Conservation (phyloP, 2,329 filamentous ascomycete species). For the Alternaria tenuissima region DNA sequence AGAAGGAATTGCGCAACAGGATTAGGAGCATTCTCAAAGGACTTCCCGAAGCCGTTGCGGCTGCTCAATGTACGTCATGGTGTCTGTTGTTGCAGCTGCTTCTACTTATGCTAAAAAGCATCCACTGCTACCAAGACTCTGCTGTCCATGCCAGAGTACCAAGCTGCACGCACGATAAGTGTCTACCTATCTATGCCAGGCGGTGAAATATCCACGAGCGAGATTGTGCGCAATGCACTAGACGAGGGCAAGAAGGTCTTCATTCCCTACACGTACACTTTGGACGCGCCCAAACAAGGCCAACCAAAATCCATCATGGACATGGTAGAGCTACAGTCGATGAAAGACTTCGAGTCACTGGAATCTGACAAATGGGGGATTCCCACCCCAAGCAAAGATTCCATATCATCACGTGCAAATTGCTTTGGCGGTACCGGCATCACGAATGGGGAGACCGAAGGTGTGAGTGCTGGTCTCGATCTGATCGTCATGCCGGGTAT, state of each 20-base stretch:
- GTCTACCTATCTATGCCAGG: slow-evolving; percentile 93
- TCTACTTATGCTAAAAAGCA: slow-evolving; percentile 60
- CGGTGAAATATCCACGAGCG: slow-evolving; percentile 83
- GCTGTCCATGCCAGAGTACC: slow-evolving; percentile 75
- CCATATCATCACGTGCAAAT: slow-evolving; percentile 72
- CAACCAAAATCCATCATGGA: slow-evolving; percentile 82
- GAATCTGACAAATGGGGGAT: slow-evolving; percentile 90
- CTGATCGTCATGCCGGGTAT: slow-evolving; percentile 92
- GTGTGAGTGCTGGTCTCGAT: slow-evolving; percentile 67
- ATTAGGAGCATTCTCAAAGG: slow-evolving; percentile 73
- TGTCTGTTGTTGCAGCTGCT: background rate
- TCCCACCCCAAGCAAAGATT: slow-evolving; percentile 76
- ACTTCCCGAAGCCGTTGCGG: slow-evolving; percentile 69
- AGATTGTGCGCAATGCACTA: slow-evolving; percentile 83
- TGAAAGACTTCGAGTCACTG: slow-evolving; percentile 80
- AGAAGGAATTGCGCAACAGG: slow-evolving; percentile 75
- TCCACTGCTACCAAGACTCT: slow-evolving; percentile 70
- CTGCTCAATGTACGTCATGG: slow-evolving; percentile 71
- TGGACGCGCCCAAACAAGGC: slow-evolving; percentile 48
- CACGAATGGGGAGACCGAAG: slow-evolving; percentile 47
- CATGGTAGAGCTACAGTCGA: slow-evolving; percentile 81
- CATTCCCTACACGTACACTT: slow-evolving; percentile 84
- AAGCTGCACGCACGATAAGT: slow-evolving; percentile 76
- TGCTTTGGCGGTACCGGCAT: slow-evolving; percentile 72
- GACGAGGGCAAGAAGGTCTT: slow-evolving; percentile 82